Base-by-base conservation (phyloP, 2,329 filamentous ascomycete species). In the Pseudogymnoascus sp. region DNA sequence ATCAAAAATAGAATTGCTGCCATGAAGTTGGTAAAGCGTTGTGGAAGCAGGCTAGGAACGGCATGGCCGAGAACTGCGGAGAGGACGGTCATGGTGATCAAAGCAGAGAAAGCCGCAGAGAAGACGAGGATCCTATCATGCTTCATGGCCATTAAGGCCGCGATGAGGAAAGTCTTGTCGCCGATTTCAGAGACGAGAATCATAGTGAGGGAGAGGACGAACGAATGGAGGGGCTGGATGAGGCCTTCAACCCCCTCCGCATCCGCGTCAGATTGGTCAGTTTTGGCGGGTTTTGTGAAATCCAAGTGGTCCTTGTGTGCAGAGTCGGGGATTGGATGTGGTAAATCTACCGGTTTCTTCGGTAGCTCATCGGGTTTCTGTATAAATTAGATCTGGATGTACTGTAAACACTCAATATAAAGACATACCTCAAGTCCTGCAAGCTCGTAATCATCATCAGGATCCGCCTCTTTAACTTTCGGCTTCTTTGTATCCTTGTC, bases 81-180 rank as follows among this genome's bases (percentile, higher is more conserved):
- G 14, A 99, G 82, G 8, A 97, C 82, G 0, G 94, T 99, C 94
- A 99, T 99, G 72, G 89, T 83, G 63, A 96, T 84, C 50, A 99
- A 80, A 8, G 94, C 95, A 60, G 87, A 86, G 69, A 96, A 93
- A n/a, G 94, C 94, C 6, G 94, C 91, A 1, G 90, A 89, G 76
- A 99, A 99, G 64, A 99, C 94, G 11, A 97, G 82, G 65, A 96
- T 78, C 59, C 94, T 88, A 64, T 94, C 89, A 70, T 99, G 93
- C 73, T 96, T 94, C 94, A 99, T 99, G 11, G 94, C 94, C 94
- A 99, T 99, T 15, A 99, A 83, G 6, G 92, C 93, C 6, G 94
- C 94, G 20, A 99, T 91, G 43, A 99, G 82, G 78, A 99, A 99
- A 0, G 94, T 99, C 78, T 99, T 99, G 82, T 99, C 94, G 65